Evolutionary conservation across 2,329 filamentous ascomycete genomes (phyloP).

Genomic region (Mollisiaceae sp.): DNA sequence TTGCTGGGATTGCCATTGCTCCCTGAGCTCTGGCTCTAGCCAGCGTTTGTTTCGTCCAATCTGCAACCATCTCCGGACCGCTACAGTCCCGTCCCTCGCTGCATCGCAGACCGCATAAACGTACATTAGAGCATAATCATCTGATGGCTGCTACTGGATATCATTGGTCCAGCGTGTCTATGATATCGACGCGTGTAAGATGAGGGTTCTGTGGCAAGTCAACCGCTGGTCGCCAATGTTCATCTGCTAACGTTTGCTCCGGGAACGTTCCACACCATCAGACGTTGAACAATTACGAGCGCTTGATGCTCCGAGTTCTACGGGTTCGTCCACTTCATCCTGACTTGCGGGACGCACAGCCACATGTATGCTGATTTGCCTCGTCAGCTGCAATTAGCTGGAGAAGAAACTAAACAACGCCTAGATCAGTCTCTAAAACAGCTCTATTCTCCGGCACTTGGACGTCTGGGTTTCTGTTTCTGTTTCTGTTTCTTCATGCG

Average conservation of each 20-base stretch:
- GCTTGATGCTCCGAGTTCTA: constrained; percentile 6
- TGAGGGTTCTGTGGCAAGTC: constrained; percentile 9
- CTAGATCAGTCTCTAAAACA: constrained; percentile 9
- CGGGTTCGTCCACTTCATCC: constrained; percentile 5
- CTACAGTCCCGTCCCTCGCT: neutral
- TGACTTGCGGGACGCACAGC: constrained; percentile 15
- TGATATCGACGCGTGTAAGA: constrained; percentile 14
- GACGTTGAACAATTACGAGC: constrained; percentile 5
- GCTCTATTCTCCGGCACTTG: constrained; percentile 1
- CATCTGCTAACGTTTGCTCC: neutral
- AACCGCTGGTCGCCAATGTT: neutral
- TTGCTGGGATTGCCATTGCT: neutral
- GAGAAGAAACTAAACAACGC: neutral
- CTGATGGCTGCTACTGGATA: neutral
- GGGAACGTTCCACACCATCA: neutral
- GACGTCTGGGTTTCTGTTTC: constrained; percentile 5
- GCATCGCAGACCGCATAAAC: constrained; percentile 14
- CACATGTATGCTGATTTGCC: constrained; percentile 4
- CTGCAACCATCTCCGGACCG: constrained; percentile 1
- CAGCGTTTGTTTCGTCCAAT: constrained; percentile 12
- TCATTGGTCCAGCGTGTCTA: constrained; percentile 12
- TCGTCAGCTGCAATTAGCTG: too few relatives aligned
- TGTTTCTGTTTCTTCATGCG: constrained; percentile 1
- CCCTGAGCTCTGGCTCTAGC: neutral
- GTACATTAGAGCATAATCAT: constrained; percentile 16